Evolutionary conservation across 352 stramenopile species (phyloP).

Genomic region (Stramenopiles sp.): DNA sequence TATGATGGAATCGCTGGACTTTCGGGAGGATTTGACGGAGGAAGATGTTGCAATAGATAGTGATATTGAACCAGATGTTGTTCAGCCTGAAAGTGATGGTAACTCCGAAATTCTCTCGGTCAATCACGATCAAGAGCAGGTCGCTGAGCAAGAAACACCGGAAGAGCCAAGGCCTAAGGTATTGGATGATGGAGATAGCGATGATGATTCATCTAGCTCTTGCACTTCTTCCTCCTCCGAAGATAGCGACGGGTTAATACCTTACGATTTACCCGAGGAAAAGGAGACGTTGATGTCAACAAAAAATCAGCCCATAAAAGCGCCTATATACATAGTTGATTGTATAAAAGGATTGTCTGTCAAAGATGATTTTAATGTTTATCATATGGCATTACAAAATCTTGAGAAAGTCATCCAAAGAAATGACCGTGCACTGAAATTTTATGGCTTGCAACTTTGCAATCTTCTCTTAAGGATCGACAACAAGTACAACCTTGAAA

Average conservation of each 20-base stretch:
- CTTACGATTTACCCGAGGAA: neutral
- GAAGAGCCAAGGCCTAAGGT: neutral
- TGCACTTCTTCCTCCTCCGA: neutral
- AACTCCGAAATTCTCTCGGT: neutral
- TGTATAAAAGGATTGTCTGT: slow-evolving; percentile 4
- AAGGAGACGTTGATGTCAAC: neutral
- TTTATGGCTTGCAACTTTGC: neutral
- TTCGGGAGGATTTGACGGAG: neutral
- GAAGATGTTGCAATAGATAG: neutral
- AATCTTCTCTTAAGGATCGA: neutral
- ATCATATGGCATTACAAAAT: neutral
- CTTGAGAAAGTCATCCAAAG: neutral
- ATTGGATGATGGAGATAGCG: neutral
- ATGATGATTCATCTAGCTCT: slow-evolving; percentile 1
- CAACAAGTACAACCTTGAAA: neutral
- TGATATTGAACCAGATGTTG: neutral
- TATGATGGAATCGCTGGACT: neutral
- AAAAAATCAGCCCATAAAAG: neutral
- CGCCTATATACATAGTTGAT: neutral
- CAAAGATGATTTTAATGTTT: neutral
- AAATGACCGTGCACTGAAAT: neutral
- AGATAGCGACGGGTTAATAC: neutral
- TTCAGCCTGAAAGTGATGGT: neutral
- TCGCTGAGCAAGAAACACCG: neutral
- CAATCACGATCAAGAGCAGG: neutral